Evolutionary conservation across 2,329 filamentous ascomycete genomes (phyloP), one percentile per base, ranked within the genome.

Genomic region (Aphanoascus verrucosus): DNA sequence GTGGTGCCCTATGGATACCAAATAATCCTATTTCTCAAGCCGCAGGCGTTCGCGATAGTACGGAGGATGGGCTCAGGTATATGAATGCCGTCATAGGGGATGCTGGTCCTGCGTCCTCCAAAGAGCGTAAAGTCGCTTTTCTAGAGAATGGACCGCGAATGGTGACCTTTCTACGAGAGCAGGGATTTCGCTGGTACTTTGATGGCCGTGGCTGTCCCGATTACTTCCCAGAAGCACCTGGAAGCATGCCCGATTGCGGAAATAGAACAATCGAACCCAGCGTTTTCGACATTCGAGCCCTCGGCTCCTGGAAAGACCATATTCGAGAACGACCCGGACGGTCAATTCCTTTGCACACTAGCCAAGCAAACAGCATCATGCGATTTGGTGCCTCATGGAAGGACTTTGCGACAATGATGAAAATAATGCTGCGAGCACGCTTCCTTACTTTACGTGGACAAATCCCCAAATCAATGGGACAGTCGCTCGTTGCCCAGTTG

Each of bases 1-100:
- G 67, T n/a, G 64, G 65, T 19, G 63, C 60, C 1, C 54, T 65
- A 23, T 71, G 68, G 68, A 62, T 71, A 7, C 68, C 69, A 1
- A 62, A 63, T 49, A 65, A 63, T 32, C 60, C 62, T 41, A 32
- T 65, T 8, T 55, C 40, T 20, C 28, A 40, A 42, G 57, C 28
- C 15, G 50, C 55, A 2, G 59, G 58, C 8, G 44, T 62, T 2
- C 5, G 53, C 28, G 67, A 69, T 57, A 64, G 57, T 49, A 34
- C 50, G 1, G 58, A 62, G 9, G 53, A 60, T 17, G 52, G 34
- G 14, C 14, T 54, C 3, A 14, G 64, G 31, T 68, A 68, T 56
- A 48, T 68, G 43, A 61, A 65, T 20, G 55, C 44, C 14, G 57
- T 63, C 19, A 58, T 68, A 44, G 62, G 58, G 5, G 61, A 67